These are phyloP conservation scores for Malus sieversii DNA, from an alignment of 306 rosid species.

Conservation along the genomic window DNA sequence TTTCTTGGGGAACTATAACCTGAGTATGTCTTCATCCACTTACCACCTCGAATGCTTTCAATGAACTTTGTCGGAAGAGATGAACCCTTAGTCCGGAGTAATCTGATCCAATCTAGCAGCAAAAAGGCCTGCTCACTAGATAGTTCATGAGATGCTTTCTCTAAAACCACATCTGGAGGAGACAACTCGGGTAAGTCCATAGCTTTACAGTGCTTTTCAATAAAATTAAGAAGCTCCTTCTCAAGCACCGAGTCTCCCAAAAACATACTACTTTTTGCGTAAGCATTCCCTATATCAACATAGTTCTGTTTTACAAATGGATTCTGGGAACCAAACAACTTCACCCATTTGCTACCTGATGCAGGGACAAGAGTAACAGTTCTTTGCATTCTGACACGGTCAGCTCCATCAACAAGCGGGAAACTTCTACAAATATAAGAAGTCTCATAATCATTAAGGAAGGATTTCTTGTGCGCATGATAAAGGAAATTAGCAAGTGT, in stretches of 20 bases:
- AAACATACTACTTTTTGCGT: background rate
- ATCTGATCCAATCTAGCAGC: too few relatives aligned
- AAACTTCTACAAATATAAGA: background rate
- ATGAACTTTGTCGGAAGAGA: constrained; percentile 4
- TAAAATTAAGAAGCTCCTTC: constrained; percentile 2
- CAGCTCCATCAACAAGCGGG: constrained; percentile 8
- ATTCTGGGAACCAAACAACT: constrained; percentile 11
- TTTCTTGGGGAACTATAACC: constrained; percentile 5
- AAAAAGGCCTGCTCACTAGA: constrained; percentile 5
- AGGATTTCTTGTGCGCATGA: background rate
- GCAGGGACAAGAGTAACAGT: constrained; percentile 6
- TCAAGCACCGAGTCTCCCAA: background rate
- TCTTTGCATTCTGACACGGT: background rate
- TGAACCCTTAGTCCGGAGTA: background rate
- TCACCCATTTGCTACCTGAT: constrained; percentile 9
- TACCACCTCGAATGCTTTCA: constrained; percentile 9
- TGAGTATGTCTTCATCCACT: constrained; percentile 14
- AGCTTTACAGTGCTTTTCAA: constrained; percentile 5
- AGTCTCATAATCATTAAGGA: background rate
- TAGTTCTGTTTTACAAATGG: background rate
- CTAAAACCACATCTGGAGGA: constrained; percentile 5
- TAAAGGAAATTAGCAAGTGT: constrained; percentile 1
- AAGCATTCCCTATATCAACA: constrained; percentile 5
- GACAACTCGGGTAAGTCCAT: constrained; percentile 6
- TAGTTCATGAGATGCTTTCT: constrained; percentile 1